Percentiles rank a stretch among this genome's conserved stretches.
phyloP scores from a whole-genome alignment of 129 eudicot species.

The Arctium minus region DNA sequence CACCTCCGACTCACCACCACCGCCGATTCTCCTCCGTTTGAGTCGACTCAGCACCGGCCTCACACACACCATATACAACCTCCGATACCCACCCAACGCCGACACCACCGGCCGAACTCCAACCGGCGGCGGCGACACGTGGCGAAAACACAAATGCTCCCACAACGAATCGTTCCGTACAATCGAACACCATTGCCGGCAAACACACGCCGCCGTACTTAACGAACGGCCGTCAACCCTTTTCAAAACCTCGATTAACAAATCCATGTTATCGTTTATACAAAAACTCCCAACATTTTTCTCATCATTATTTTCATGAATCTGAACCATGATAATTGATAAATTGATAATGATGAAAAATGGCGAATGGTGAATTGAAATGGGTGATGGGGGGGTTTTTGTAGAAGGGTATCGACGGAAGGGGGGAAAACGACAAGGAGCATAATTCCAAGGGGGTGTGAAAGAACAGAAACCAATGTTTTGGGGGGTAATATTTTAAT shows the following conservation, averaged over 20 bases:
- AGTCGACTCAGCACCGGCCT: slow-evolving; percentile 71
- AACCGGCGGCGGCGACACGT: slow-evolving; percentile 56
- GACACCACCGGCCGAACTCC: slow-evolving; percentile 63
- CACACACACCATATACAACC: slow-evolving; percentile 81
- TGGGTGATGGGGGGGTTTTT: slow-evolving; percentile 3
- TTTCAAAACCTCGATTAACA: slow-evolving; percentile 59
- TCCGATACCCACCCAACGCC: slow-evolving; percentile 79
- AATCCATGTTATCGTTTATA: slow-evolving; percentile 71
- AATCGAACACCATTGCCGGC: slow-evolving; percentile 67
- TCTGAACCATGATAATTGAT: slow-evolving; percentile 25
- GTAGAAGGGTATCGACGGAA: slow-evolving; percentile 42
- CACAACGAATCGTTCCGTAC: slow-evolving; percentile 68
- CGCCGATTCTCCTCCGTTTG: slow-evolving; percentile 26
- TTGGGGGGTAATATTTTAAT: slow-evolving; percentile 16
- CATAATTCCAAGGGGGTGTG: slow-evolving; percentile 53
- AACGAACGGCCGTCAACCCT: slow-evolving; percentile 72
- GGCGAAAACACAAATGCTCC: slow-evolving; percentile 90
- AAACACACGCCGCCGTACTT: slow-evolving; percentile 67
- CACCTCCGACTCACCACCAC: slow-evolving; percentile 38
- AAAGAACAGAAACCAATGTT: slow-evolving; percentile 36
- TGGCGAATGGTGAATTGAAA: neutral
- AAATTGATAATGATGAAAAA: neutral
- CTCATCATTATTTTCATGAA: neutral
- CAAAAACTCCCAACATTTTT: slow-evolving; percentile 22
- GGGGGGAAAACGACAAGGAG: slow-evolving; percentile 43